Conservation (phyloP, 257 asterid species). For the Agastache rugosa region DNA sequence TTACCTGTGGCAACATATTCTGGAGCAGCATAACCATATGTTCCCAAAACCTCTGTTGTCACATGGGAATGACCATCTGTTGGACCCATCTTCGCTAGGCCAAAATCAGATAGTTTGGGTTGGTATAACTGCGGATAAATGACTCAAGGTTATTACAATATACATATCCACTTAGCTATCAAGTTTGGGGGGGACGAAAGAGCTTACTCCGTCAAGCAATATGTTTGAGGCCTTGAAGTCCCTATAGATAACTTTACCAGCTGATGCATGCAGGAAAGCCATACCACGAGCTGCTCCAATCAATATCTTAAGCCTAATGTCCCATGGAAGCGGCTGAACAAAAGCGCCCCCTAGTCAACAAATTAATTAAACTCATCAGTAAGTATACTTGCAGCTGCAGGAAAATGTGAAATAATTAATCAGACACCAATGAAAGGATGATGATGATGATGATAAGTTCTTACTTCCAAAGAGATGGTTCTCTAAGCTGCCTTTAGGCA, state of each 20-base stretch:
- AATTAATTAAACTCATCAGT: neutral
- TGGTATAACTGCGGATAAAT: slow-evolving; percentile 45
- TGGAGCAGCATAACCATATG: slow-evolving; percentile 62
- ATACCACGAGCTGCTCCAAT: slow-evolving; percentile 61
- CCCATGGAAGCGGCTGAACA: slow-evolving; percentile 61
- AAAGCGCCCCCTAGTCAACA: slow-evolving; percentile 49
- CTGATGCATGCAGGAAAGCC: slow-evolving; percentile 56
- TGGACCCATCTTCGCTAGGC: slow-evolving; percentile 61
- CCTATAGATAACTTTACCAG: slow-evolving; percentile 50
- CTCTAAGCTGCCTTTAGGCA: slow-evolving; percentile 96
- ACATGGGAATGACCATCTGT: slow-evolving; percentile 56
- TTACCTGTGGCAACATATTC: slow-evolving; percentile 64
- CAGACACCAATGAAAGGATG: too few relatives aligned
- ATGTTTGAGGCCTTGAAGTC: slow-evolving; percentile 67
- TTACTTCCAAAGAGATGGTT: slow-evolving; percentile 93
- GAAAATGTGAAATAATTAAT: too few relatives aligned
- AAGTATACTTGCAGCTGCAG: too few relatives aligned
- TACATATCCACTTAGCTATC: too few relatives aligned
- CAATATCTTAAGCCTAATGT: slow-evolving; percentile 53
- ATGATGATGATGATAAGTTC: slow-evolving; percentile 6
- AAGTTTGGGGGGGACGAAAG: too few relatives aligned
- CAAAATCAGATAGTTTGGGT: slow-evolving; percentile 63
- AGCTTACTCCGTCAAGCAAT: slow-evolving; percentile 57
- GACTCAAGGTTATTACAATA: neutral
- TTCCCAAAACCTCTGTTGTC: slow-evolving; percentile 60